Base-by-base conservation (phyloP, 306 rosid genomes). In the Senna siamea region DNA sequence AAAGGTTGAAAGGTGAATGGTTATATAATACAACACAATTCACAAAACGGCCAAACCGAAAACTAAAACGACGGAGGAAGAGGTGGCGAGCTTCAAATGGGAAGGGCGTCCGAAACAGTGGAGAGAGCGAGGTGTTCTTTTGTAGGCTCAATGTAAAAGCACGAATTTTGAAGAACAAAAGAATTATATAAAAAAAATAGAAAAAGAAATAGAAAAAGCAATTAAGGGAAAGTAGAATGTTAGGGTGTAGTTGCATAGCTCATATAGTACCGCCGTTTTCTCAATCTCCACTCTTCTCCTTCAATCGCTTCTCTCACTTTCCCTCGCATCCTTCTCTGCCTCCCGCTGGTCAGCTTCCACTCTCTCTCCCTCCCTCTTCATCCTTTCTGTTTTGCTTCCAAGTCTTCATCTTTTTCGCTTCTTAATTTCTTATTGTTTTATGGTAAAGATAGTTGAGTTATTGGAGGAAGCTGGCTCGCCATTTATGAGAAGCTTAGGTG, bases 251-350 rank as follows among this genome's bases (percentile, higher is more conserved):
- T 17, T 32, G 44, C 44, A 2, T 37, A 9, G 13, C 68, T 18
- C 68, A 17, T 6, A 4, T 10, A 4, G 48, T 10, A 5, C 30
- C 50, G 86, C 88, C 90, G 81, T 80, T 73, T 61, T 78, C 84
- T 38, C 43, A 84, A 10, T 66, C 87, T 50, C 79, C 81, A 10
- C 50, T 80, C n/a, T 18, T 77, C 62, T 79, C 85, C 70, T 73
- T 89, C 85, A 77, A 62, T 84, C 92, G 92, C 47, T 72, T 87
- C 78, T 85, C 92, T 70, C 87, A 46, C 67, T 79, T 81, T 70
- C 64, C 74, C 9, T 63, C 77, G 5, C 22, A 78, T 28, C 51
- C 80, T 0, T 68, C 87, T 17, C 30, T 61, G 9, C 30, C 48
- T 1, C 1, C 50, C 2, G 28, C 50, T 41, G 90, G 98, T 93